phyloP scores from a whole-genome alignment of 1,284 basidiomycete genomes.

The Earliella scabrosa region DNA sequence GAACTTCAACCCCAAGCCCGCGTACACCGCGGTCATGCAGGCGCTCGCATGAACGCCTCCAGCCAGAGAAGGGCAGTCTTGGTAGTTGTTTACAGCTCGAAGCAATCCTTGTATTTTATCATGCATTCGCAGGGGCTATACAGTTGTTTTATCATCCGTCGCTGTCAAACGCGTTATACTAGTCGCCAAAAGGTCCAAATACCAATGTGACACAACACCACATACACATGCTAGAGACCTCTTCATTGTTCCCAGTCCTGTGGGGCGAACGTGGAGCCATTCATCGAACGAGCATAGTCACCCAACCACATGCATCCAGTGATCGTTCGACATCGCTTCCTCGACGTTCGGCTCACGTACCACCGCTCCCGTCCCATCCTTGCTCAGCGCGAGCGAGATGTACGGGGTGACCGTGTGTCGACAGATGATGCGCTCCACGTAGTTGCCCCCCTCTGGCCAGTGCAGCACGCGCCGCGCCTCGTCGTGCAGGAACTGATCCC shows the following conservation, averaged over 20 bases:
- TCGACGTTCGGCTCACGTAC: background rate
- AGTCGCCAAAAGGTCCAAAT: no score
- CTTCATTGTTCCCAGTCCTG: no score
- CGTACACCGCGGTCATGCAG: constrained; percentile 48
- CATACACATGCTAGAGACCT: no score
- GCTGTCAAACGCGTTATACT: no score
- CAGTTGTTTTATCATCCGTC: no score
- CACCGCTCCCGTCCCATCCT: background rate
- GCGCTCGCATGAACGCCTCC: constrained; percentile 15
- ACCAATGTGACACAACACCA: no score
- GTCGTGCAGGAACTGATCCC: background rate
- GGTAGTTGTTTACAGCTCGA: background rate
- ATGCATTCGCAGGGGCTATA: background rate
- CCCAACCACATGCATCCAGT: background rate
- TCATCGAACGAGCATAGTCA: no score
- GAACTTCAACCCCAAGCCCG: constrained; percentile 51
- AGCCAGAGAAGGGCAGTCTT: no score
- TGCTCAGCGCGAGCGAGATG: background rate
- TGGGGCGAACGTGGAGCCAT: no score
- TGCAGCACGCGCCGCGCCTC: background rate
- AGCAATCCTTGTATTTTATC: background rate
- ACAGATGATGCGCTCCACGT: background rate
- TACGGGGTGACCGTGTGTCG: background rate
- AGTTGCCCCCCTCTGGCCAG: background rate
- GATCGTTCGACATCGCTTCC: background rate